Percentiles rank a stretch among this genome's conserved stretches.
These are phyloP conservation scores for Diaporthe capsici DNA, from an alignment of 2,329 filamentous ascomycete species.

Conservation along the genomic window DNA sequence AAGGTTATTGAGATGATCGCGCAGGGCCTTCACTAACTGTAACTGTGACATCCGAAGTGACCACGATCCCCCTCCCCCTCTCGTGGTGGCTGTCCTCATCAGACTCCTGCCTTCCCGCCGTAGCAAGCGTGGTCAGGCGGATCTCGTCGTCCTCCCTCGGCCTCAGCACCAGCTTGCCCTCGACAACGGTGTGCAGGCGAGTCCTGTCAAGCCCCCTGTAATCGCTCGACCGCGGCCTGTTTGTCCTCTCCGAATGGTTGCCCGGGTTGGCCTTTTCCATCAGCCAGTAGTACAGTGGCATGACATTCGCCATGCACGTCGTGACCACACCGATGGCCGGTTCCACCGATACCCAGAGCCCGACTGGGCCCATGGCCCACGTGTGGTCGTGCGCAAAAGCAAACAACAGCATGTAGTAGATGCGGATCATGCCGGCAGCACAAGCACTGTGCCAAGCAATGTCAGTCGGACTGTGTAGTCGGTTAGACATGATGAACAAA, in stretches of 20 bases:
- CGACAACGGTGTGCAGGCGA: slow-evolving; percentile 5
- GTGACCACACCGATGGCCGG: slow-evolving; percentile 24
- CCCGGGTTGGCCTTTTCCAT: slow-evolving; percentile 21
- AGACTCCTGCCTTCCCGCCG: slow-evolving; percentile 1
- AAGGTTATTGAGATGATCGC: slow-evolving; percentile 6
- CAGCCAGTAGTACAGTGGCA: slow-evolving; percentile 26
- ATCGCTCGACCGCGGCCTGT: slow-evolving; percentile 28
- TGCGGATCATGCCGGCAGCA: slow-evolving; percentile 25
- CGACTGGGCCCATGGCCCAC: slow-evolving; percentile 28
- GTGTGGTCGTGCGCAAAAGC: slow-evolving; percentile 24
- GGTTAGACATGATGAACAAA: not conserved
- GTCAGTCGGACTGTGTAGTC: slow-evolving; percentile 20
- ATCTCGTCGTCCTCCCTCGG: slow-evolving; percentile 29
- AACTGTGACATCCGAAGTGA: slow-evolving; percentile 27
- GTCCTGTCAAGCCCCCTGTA: slow-evolving; percentile 24
- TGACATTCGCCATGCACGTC: slow-evolving; percentile 18
- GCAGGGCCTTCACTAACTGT: slow-evolving; percentile 22
- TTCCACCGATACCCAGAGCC: slow-evolving; percentile 29
- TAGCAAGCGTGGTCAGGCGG: slow-evolving; percentile 25
- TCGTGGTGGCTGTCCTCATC: slow-evolving; percentile 11
- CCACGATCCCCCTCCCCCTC: slow-evolving; percentile 7
- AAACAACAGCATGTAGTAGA: slow-evolving; percentile 20
- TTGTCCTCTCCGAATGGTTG: slow-evolving; percentile 1
- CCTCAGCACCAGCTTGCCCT: slow-evolving; percentile 29
- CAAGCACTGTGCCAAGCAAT: slow-evolving; percentile 17